Conservation (phyloP, 495 filamentous ascomycete species). For the Amphirosellinia nigrospora region DNA sequence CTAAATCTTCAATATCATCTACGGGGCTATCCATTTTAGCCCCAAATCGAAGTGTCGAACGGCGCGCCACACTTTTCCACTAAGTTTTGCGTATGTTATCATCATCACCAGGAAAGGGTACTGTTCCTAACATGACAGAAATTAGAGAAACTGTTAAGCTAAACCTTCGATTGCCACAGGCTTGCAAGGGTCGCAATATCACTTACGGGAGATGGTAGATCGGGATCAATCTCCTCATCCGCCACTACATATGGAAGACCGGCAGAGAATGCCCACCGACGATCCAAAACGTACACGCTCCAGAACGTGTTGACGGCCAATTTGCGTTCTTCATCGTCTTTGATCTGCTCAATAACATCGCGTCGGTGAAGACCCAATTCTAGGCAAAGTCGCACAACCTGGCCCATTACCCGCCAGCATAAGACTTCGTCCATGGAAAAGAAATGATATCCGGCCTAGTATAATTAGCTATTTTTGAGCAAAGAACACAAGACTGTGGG, state of each 20-base stretch:
- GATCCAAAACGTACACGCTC: constrained; percentile 79
- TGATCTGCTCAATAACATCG: constrained; percentile 71
- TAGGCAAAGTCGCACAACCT: constrained; percentile 75
- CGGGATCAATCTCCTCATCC: constrained; percentile 83
- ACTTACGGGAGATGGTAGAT: constrained; percentile 76
- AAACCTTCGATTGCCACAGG: background rate
- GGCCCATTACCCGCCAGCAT: constrained; percentile 79
- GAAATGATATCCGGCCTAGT: constrained; percentile 77
- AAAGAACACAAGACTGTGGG: background rate
- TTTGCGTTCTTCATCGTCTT: constrained; percentile 66
- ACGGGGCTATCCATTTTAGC: constrained; percentile 57
- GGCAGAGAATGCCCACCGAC: constrained; percentile 81
- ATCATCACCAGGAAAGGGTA: constrained; percentile 77
- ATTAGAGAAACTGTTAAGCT: constrained; percentile 28
- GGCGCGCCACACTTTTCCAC: constrained; percentile 78
- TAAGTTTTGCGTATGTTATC: constrained; percentile 77
- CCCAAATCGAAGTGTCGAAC: constrained; percentile 62
- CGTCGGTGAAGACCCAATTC: constrained; percentile 81
- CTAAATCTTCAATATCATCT: constrained; percentile 75
- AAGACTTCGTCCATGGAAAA: constrained; percentile 80
- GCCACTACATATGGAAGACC: constrained; percentile 82
- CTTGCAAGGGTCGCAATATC: background rate
- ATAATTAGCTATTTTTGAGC: constrained; percentile 32
- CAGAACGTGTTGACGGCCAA: constrained; percentile 75
- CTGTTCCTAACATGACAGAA: constrained; percentile 57